A percentile compares a stretch with the other conserved stretches of the same genome.
phyloP scores from a whole-genome alignment of 768 basidiomycete genomes.

The Amanita jacksonii region DNA sequence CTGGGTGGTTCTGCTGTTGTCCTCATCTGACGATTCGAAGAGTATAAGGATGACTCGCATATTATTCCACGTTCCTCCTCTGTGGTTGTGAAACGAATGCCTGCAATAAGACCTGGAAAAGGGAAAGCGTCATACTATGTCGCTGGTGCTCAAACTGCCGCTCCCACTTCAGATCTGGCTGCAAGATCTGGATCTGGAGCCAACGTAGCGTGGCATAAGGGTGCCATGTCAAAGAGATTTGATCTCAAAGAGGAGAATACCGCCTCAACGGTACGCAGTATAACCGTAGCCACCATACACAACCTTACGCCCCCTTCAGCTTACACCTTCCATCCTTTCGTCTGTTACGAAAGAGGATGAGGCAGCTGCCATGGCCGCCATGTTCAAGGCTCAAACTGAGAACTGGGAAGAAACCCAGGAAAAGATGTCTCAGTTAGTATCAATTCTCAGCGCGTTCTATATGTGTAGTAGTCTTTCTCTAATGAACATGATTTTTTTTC shows the following conservation, averaged over 20 bases:
- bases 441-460: constrained; percentile 46
- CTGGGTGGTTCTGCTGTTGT: constrained; percentile 8
- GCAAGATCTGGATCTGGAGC: constrained; percentile 23
- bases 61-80: constrained; percentile 94
- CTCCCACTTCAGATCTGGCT: constrained; percentile 41
- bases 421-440: constrained; percentile 98
- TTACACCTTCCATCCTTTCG: constrained; percentile 23
- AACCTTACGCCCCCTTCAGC: constrained; percentile 13
- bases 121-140: constrained; percentile 76
- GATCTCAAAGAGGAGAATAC: constrained; percentile 68
- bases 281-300: constrained; percentile 1
- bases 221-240: constrained; percentile 82
- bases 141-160: constrained; percentile 31
- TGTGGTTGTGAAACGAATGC: constrained; percentile 86
- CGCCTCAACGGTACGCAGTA: constrained; percentile 8
- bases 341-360: constrained; percentile 65
- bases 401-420: constrained; percentile 99
- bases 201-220: constrained; percentile 50
- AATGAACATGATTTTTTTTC: constrained; percentile 52
- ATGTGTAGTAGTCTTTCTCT: constrained; percentile 62
- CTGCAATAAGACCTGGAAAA: constrained; percentile 71
- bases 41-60: constrained; percentile 85
- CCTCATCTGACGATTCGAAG: constrained; percentile 28
- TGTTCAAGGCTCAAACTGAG: constrained; percentile 90
- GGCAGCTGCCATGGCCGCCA: constrained; percentile 93